Evolutionary conservation across 2,329 filamentous ascomycete genomes (phyloP).

Genomic region (Venturia aucupariae): DNA sequence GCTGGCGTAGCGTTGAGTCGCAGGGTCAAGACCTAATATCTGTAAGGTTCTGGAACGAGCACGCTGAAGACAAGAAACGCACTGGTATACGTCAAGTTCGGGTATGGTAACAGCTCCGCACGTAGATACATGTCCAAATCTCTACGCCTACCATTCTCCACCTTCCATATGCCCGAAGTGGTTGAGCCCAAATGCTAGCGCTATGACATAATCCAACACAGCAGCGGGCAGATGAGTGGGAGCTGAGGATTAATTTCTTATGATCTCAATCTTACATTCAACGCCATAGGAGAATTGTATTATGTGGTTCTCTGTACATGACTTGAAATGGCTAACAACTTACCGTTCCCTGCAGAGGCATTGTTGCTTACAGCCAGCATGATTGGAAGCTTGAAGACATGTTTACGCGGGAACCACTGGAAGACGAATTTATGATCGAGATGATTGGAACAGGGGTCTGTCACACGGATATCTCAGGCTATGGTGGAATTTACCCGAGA

Average conservation of each 20-base stretch:
- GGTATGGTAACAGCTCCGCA: neutral
- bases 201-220: neutral
- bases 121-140: neutral
- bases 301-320: neutral
- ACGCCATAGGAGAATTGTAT: neutral
- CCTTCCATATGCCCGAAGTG: neutral
- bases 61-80: neutral
- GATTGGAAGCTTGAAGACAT: constrained; percentile 6
- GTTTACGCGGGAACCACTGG: neutral
- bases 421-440: constrained; percentile 7
- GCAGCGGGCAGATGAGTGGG: neutral
- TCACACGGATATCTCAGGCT: constrained; percentile 1
- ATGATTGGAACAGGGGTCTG: constrained; percentile 4
- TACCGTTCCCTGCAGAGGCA: constrained; percentile 3
- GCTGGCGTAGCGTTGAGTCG: neutral
- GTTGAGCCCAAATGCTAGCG: neutral
- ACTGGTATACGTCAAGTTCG: neutral
- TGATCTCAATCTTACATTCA: neutral
- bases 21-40: neutral
- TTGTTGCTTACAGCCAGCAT: constrained; percentile 5
- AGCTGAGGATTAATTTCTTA: neutral
- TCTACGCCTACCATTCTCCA: neutral
- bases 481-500: constrained; percentile 4
- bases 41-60: neutral
- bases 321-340: neutral